These are phyloP conservation scores for Colletotrichum spinosum DNA, from an alignment of 2,329 filamentous ascomycete genomes.

Conservation along the genomic window DNA sequence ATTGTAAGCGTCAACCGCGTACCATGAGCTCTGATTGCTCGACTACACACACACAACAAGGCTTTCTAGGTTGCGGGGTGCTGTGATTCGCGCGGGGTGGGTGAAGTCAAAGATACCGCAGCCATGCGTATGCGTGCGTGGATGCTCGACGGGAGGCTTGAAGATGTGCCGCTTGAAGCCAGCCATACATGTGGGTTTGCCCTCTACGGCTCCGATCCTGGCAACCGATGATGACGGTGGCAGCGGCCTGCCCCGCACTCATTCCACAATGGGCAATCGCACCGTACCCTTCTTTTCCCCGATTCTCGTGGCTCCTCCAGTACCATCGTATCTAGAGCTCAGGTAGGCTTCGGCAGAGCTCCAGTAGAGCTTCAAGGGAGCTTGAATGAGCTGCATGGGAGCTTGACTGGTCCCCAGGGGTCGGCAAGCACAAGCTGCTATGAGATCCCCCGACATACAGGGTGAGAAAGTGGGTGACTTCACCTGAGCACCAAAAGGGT, in stretches of 20 bases:
- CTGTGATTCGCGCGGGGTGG: conserved; percentile 26
- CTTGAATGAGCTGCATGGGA: no score
- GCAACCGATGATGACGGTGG: conserved; percentile 17
- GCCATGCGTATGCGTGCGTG: neutral
- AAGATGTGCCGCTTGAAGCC: conserved; percentile 8
- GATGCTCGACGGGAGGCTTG: neutral
- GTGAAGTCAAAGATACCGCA: conserved; percentile 28
- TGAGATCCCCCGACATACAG: no score
- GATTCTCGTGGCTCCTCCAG: neutral
- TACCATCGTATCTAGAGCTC: neutral
- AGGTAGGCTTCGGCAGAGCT: no score
- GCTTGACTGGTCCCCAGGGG: no score
- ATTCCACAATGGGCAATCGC: neutral
- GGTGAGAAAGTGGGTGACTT: no score
- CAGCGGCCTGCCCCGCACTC: conserved; percentile 1
- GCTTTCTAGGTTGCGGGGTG: conserved; percentile 30
- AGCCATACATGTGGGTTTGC: neutral
- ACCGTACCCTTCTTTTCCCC: neutral
- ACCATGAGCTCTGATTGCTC: neutral
- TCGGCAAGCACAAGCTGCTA: no score
- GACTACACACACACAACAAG: neutral
- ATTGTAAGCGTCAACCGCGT: conserved; percentile 4
- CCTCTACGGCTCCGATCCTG: conserved; percentile 1
- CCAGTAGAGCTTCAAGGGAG: no score
- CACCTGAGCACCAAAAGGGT: no score